Evolutionary conservation across 2,329 filamentous ascomycete genomes (phyloP).

Genomic region (Xylaria polymorpha): DNA sequence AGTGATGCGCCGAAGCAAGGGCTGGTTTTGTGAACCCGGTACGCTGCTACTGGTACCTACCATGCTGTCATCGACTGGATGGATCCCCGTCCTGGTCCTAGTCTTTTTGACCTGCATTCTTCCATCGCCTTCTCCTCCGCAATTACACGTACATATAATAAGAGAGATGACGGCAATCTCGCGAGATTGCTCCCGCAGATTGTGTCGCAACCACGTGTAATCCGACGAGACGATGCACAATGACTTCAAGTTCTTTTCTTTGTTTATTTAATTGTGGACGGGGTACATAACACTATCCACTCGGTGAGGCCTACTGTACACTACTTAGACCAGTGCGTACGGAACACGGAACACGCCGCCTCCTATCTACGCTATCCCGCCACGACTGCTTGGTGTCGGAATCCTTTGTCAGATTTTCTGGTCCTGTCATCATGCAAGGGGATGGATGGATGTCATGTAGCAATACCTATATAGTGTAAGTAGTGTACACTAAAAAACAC

Average conservation of each 20-base stretch:
- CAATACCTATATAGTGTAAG: no score
- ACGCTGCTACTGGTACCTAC: not conserved
- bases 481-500: not conserved
- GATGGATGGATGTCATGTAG: not conserved
- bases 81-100: no score
- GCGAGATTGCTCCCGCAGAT: conserved; percentile 19
- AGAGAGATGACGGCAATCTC: conserved; percentile 13
- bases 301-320: conserved; percentile 16
- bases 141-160: no score
- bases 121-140: no score
- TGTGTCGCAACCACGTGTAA: conserved; percentile 22
- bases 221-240: conserved; percentile 19
- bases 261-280: conserved; percentile 14
- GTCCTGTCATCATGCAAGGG: conserved; percentile 24
- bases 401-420: conserved; percentile 33
- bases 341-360: conserved; percentile 19
- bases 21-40: not conserved
- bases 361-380: conserved; percentile 2
- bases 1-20: no score
- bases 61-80: not conserved
- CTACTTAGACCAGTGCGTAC: not conserved
- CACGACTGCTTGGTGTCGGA: conserved; percentile 15
- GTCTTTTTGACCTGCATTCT: no score
- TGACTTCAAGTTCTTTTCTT: conserved; percentile 14
- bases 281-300: not conserved